Evolutionary conservation across 2,329 filamentous ascomycete genomes (phyloP).

Genomic region (Fusarium nelsonii): DNA sequence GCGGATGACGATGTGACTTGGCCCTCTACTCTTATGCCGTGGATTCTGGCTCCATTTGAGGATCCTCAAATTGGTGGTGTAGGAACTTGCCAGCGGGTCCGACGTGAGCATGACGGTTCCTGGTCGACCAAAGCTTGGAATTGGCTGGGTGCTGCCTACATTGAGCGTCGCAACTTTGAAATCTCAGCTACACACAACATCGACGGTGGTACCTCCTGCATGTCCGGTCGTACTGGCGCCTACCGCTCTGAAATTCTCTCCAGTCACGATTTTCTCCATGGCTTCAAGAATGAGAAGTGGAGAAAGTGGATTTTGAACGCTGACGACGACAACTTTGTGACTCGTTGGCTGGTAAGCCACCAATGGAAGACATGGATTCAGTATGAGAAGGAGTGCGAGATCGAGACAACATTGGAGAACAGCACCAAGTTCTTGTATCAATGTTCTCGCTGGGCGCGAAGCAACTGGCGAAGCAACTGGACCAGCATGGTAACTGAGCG

Average conservation of each 20-base stretch:
- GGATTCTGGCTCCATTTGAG: conserved; percentile 94
- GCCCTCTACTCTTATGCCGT: conserved; percentile 86
- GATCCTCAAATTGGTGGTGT: conserved; percentile 86
- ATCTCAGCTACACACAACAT: conserved; percentile 96
- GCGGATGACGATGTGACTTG: conserved; percentile 97
- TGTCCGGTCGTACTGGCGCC: conserved; percentile 93
- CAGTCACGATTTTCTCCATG: conserved; percentile 85
- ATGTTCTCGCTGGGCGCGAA: conserved; percentile 93
- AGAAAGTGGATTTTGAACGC: conserved; percentile 90
- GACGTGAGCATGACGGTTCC: conserved; percentile 72
- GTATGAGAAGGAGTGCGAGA: conserved; percentile 89
- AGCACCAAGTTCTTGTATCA: conserved; percentile 91
- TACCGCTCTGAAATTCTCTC: conserved; percentile 91
- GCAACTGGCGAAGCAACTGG: conserved; percentile 97
- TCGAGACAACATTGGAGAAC: conserved; percentile 93
- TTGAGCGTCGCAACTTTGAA: conserved; percentile 95
- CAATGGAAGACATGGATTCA: conserved; percentile 96
- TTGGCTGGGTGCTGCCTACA: conserved; percentile 91
- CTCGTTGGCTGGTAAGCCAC: conserved; percentile 92
- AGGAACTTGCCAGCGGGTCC: conserved; percentile 89
- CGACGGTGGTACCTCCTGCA: conserved; percentile 95
- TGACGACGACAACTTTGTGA: conserved; percentile 98
- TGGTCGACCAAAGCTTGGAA: conserved; percentile 78
- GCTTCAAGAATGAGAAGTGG: conserved; percentile 93
- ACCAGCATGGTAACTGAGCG: conserved; percentile 88